Conservation (phyloP, 495 filamentous ascomycete genomes). For the Talaromyces trachyspermus region DNA sequence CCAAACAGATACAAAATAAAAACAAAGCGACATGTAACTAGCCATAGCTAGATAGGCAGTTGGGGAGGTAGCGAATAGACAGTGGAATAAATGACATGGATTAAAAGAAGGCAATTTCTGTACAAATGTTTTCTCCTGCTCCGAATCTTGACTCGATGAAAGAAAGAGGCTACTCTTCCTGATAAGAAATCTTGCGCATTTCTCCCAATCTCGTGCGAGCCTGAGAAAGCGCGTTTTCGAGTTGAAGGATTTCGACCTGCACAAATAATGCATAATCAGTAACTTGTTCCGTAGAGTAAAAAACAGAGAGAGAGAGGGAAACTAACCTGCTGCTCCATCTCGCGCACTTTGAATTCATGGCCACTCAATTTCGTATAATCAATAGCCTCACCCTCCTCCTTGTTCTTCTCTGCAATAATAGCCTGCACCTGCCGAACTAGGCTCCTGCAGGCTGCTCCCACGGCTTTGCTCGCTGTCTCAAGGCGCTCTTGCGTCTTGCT, state of each 20-base stretch:
- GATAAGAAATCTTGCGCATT: slow-evolving; percentile 98
- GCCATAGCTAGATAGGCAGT: no score
- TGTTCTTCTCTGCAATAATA: slow-evolving; percentile 81
- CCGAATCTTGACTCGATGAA: neutral
- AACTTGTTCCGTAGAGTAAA: neutral
- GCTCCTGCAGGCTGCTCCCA: slow-evolving; percentile 77
- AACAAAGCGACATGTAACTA: no score
- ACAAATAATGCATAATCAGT: slow-evolving; percentile 5
- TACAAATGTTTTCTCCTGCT: neutral
- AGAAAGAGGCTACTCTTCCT: slow-evolving; percentile 54
- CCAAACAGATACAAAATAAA: no score
- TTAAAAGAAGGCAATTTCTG: no score
- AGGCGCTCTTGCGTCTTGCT: slow-evolving; percentile 88
- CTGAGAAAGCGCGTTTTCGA: slow-evolving; percentile 79
- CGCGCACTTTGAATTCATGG: slow-evolving; percentile 95
- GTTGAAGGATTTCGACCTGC: slow-evolving; percentile 93
- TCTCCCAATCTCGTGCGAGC: slow-evolving; percentile 83
- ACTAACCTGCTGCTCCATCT: slow-evolving; percentile 99
- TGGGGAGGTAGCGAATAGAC: no score
- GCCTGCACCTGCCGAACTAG: slow-evolving; percentile 89
- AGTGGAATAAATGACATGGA: no score
- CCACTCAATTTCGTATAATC: slow-evolving; percentile 82
- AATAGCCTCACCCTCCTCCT: slow-evolving; percentile 65
- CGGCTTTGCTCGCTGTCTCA: slow-evolving; percentile 87
- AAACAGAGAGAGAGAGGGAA: slow-evolving; percentile 10